Conservation (phyloP, 148 eudicot genomes). For the Chenopodium berlandieri region DNA sequence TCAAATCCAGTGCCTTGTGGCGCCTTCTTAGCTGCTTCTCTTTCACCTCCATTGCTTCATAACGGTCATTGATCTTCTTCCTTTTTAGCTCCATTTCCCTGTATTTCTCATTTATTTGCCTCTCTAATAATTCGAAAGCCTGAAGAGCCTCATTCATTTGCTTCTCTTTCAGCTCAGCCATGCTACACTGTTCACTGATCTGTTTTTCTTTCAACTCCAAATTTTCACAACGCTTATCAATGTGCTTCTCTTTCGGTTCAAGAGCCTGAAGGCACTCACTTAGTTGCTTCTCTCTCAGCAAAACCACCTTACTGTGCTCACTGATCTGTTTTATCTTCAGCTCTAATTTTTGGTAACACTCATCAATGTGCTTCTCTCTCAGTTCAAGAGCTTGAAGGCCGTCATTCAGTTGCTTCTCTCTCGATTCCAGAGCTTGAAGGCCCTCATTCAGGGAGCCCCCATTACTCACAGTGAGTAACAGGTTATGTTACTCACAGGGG, state of each 20-base stretch:
- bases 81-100: background rate
- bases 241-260: background rate
- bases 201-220: slow-evolving; percentile 4
- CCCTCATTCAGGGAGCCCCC: background rate
- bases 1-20: background rate
- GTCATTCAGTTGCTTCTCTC: background rate
- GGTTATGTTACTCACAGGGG: too few relatives aligned
- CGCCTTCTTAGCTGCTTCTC: slow-evolving; percentile 13
- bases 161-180: background rate
- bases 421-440: background rate
- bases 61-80: background rate
- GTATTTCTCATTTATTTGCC: slow-evolving; percentile 5
- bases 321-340: background rate
- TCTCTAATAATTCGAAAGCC: background rate
- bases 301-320: background rate
- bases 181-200: background rate
- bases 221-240: background rate
- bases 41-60: background rate
- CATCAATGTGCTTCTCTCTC: background rate
- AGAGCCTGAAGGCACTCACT: background rate
- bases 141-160: background rate
- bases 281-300: background rate
- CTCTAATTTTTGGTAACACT: background rate
- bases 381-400: background rate
- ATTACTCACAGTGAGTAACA: too few relatives aligned